Evolutionary conservation across 1,284 basidiomycete species (phyloP), one percentile per base, ranked within the genome.

Genomic region (Puccinia polysora): DNA sequence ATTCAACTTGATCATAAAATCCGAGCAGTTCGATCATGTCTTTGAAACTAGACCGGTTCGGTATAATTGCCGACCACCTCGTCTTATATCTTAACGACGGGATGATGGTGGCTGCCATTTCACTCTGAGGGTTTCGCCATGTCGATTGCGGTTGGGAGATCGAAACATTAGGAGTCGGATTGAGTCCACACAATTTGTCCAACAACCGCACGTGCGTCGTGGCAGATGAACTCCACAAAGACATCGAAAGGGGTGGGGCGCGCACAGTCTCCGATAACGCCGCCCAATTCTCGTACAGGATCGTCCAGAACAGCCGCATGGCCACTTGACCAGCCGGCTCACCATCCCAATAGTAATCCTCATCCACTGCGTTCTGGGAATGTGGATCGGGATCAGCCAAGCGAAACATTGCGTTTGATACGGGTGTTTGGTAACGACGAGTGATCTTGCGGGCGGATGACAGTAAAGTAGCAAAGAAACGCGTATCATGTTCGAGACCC

Each of bases 281-380:
- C 6, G 68, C 55, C 68, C 68, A 70, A 34, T 70, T 70, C 47
- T 62, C 43, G 49, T 70, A 70, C 6, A 70, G 49, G 30, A 70
- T 62, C 38, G 58, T 59, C 68, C 68, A 70, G 34, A 70, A 70
- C 36, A 70, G 34, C 5, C 49, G 28, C 5, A 62, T 70, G 45
- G 58, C 58, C 0, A 62, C 12, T n/a, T 52, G n/a, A 7, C 55
- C 68, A 38, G 68, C 43, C 47, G 56, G 68, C 18, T 60, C 36
- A 36, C 58, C 68, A 20, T 70, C 68, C 68, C 68, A 70, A 50
- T 70, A 18, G n/a, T n/a, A 58, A 32, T 70, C 58, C n/a, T 52
- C 34, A n/a, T 59, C 55, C n/a, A 43, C 43, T 47, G 7, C 32
- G 32, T 40, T 28, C 15, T 25, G 25, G 23, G 25, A 18, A 23